Evolutionary conservation across 352 stramenopile species (phyloP).

Genomic region (Globisporangium spiculum): DNA sequence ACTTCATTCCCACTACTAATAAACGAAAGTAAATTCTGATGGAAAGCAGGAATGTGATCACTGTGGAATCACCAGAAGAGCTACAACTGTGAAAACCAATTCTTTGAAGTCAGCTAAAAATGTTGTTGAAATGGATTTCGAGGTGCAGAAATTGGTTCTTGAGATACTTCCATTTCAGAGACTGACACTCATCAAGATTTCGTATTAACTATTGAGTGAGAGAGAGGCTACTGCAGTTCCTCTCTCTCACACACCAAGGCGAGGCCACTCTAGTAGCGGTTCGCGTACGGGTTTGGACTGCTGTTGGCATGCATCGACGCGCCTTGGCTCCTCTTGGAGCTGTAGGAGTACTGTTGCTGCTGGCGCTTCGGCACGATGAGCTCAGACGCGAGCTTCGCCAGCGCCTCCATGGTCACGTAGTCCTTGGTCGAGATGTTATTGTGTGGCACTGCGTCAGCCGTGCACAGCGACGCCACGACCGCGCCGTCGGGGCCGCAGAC

Average conservation of each 20-base stretch:
- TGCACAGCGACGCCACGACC: conserved; percentile 46
- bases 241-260: not conserved
- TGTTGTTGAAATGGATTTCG: not conserved
- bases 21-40: no score
- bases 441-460: conserved; percentile 38
- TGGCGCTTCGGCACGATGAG: conserved; percentile 21
- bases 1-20: no score
- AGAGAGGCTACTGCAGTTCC: not conserved
- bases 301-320: not conserved
- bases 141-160: not conserved
- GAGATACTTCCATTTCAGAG: not conserved
- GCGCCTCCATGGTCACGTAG: conserved; percentile 70
- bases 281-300: conserved; percentile 4
- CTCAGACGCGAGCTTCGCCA: conserved; percentile 48
- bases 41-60: no score
- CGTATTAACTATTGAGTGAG: not conserved
- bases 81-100: no score
- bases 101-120: no score
- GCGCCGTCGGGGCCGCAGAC: conserved; percentile 40
- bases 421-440: conserved; percentile 66
- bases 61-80: no score
- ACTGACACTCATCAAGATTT: not conserved
- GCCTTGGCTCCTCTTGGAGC: not conserved
- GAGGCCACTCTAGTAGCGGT: not conserved
- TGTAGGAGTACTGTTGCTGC: conserved; percentile 1